Conservation (phyloP, 106 monocot genomes). For the Allium sativum region DNA sequence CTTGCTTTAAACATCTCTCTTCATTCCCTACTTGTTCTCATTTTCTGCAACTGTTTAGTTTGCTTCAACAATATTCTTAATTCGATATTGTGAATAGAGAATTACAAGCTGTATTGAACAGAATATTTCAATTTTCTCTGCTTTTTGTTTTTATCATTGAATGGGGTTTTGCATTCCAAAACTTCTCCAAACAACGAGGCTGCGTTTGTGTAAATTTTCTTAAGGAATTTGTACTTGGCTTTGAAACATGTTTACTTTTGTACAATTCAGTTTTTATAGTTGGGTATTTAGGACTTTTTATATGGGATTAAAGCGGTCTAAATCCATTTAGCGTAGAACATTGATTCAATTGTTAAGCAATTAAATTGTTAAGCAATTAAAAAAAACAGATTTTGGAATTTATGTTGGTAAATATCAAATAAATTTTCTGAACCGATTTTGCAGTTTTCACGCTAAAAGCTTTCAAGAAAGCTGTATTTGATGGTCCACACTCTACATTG, state of each 20-base stretch:
- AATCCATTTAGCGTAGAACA: too few species aligned
- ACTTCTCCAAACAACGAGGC: slow-evolving; percentile 22
- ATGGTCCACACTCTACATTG: slow-evolving; percentile 55
- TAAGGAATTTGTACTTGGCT: too few species aligned
- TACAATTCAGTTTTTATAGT: neutral
- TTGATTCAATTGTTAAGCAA: too few species aligned
- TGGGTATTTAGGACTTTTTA: neutral
- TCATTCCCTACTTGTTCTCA: too few species aligned
- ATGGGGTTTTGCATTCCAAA: slow-evolving; percentile 16
- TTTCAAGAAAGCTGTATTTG: slow-evolving; percentile 59
- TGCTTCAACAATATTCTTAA: too few species aligned
- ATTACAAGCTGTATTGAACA: slow-evolving; percentile 9
- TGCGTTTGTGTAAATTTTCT: slow-evolving; percentile 3
- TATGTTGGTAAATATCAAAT: neutral
- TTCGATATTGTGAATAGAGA: neutral
- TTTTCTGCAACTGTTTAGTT: too few species aligned
- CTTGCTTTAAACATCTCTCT: too few species aligned
- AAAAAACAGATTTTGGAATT: neutral
- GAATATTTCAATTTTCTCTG: slow-evolving; percentile 17
- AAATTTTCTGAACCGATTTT: neutral
- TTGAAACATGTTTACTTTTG: too few species aligned
- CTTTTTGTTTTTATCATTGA: slow-evolving; percentile 25
- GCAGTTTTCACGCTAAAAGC: slow-evolving; percentile 60
- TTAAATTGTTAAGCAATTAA: too few species aligned
- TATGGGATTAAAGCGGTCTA: too few species aligned